Evolutionary conservation across 225 moss, liverwort and hornwort genomes (phyloP).

Genomic region (Antitrichia curtipendula): DNA sequence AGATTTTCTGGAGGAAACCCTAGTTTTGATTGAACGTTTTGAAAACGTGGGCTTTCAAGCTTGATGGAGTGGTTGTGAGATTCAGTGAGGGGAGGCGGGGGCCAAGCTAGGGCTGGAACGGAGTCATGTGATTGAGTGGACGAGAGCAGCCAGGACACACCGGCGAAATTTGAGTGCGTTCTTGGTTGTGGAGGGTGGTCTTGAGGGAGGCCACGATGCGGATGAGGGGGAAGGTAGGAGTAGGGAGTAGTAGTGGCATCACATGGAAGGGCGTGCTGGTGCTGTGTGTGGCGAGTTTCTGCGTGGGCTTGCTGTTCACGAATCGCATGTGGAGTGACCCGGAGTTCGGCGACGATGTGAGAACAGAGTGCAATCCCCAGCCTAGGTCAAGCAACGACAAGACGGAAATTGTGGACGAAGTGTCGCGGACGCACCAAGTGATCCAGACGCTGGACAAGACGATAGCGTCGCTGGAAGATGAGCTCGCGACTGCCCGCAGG

Average conservation of each 20-base stretch:
- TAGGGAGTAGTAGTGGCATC: slow-evolving; percentile 18
- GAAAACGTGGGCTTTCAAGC: background rate
- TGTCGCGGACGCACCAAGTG: slow-evolving; percentile 63
- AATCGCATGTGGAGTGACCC: slow-evolving; percentile 76
- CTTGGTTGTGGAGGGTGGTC: background rate
- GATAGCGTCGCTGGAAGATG: slow-evolving; percentile 72
- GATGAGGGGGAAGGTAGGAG: slow-evolving; percentile 22
- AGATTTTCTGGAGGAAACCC: background rate
- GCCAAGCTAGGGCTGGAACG: background rate
- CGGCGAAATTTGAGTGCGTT: background rate
- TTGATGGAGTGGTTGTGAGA: background rate
- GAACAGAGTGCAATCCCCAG: slow-evolving; percentile 52
- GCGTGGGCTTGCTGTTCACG: slow-evolving; percentile 69
- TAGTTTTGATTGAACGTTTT: background rate
- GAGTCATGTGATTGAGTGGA: background rate
- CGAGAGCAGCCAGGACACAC: background rate
- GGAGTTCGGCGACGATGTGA: slow-evolving; percentile 16
- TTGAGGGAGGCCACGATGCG: slow-evolving; percentile 9
- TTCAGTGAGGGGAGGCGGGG: background rate
- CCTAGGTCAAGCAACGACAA: slow-evolving; percentile 53
- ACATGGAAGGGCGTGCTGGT: slow-evolving; percentile 74
- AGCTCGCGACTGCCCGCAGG: slow-evolving; percentile 54
- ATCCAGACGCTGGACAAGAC: slow-evolving; percentile 81
- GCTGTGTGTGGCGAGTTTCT: slow-evolving; percentile 80
- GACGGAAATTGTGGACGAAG: slow-evolving; percentile 42